Evolutionary conservation across 2,329 filamentous ascomycete genomes (phyloP).

Genomic region (Grosmannia clavigera): DNA sequence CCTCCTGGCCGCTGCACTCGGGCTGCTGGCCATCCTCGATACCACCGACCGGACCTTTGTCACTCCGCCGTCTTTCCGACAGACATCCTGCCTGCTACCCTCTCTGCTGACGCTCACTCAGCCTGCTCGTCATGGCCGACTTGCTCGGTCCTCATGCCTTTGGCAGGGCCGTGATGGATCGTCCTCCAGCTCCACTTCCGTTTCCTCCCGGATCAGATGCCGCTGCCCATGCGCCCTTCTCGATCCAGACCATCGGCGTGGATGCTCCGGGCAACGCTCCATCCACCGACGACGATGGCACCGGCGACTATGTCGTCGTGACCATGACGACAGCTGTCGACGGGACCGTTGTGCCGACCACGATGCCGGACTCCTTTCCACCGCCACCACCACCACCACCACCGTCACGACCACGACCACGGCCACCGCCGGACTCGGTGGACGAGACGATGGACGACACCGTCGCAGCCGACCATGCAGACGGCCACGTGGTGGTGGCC

Average conservation of each 20-base stretch:
- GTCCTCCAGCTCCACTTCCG: background rate
- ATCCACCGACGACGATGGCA: conserved; percentile 3
- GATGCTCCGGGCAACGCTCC: background rate
- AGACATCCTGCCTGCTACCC: too few species aligned
- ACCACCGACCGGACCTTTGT: too few species aligned
- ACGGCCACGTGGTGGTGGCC: conserved; percentile 18
- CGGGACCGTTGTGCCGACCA: background rate
- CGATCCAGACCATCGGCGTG: conserved; percentile 9
- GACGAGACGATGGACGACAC: background rate
- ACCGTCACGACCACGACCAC: background rate
- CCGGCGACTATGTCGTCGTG: background rate
- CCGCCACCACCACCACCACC: background rate
- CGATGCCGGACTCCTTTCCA: background rate
- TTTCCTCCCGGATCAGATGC: background rate
- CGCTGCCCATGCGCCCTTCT: background rate
- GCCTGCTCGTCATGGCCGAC: background rate
- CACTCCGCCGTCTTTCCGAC: too few species aligned
- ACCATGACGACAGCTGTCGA: background rate
- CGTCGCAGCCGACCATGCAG: background rate
- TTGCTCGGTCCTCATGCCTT: background rate
- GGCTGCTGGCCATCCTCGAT: background rate
- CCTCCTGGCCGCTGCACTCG: background rate
- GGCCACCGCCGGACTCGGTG: background rate
- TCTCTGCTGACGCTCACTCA: background rate
- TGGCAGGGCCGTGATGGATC: background rate